Evolutionary conservation across 2,329 filamentous ascomycete species (phyloP), one percentile per base, ranked within the genome.

Genomic region (Myriosclerotinia curreyana): DNA sequence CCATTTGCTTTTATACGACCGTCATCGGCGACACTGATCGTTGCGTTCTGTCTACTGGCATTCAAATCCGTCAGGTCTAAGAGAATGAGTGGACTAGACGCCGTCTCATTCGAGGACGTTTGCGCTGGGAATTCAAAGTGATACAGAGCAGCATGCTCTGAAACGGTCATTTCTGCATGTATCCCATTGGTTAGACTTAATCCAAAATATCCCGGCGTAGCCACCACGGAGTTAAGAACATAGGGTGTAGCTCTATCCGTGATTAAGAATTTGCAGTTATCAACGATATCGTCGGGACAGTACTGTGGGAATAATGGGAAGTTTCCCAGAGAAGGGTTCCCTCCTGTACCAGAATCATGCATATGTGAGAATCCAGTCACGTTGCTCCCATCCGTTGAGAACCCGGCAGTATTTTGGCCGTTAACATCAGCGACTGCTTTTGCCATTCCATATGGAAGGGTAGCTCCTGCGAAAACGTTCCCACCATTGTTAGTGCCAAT

Each of bases 51-150:
- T 40, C 86, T 79, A 1, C 84, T 84, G 65, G 86, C 77, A 0
- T 82, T 80, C 28, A 91, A 76, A 72, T 91, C 88, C 2, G 81
- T 81, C 17, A 91, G 76, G 67, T 91, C 88, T 51, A 88, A 81
- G 2, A 89, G 74, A 25, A 91, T 82, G 20, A 90, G 78, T 1
- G 87, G 87, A 68, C 66, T 69, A 6, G 69, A 64, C 2, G 61
- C 65, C 46, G 75, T 72, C 1, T 76, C 77, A 31, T 77, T 76
- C 0, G 70, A 66, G 0, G 75, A 74, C 8, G 60, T 67, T 17
- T 75, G 73, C 20, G 40, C 15, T 0, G 85, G 70, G 64, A 90
- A 90, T 0, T 79, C 84, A 71, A 90, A 90, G 20, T 80, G 79
- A 74, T 90, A 90, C 2, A 91, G 72, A 6, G 86, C 84, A 1